These are phyloP conservation scores for Epichloe elymi DNA, from an alignment of 2,329 filamentous ascomycete genomes.

Conservation along the genomic window DNA sequence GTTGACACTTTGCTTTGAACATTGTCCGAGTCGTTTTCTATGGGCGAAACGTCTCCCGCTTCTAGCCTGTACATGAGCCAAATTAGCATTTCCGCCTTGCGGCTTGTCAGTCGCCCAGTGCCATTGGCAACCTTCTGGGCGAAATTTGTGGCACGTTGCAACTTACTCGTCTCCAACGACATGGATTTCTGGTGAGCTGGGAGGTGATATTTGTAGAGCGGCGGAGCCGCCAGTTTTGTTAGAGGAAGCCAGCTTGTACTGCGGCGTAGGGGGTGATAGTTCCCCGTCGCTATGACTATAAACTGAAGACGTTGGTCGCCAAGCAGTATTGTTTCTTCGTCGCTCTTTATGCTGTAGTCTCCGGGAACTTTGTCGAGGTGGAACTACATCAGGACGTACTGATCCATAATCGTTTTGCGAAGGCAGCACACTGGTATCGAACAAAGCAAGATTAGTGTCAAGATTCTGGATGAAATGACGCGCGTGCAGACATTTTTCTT, in stretches of 20 bases:
- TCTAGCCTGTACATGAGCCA: constrained; percentile 10
- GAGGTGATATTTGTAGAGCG: constrained; percentile 38
- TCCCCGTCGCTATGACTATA: constrained; percentile 26
- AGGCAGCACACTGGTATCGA: constrained; percentile 5
- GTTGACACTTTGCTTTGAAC: constrained; percentile 17
- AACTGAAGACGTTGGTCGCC: constrained; percentile 43
- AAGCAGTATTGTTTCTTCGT: constrained; percentile 17
- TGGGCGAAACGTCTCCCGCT: constrained; percentile 35
- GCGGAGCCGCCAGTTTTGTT: constrained; percentile 21
- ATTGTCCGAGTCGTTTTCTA: constrained; percentile 31
- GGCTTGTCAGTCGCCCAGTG: neutral
- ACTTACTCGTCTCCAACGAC: constrained; percentile 29
- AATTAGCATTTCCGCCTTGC: neutral
- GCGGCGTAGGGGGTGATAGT: constrained; percentile 24
- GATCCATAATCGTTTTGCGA: constrained; percentile 8
- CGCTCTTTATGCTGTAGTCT: constrained; percentile 11
- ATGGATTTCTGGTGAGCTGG: constrained; percentile 40
- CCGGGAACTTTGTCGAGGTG: constrained; percentile 23
- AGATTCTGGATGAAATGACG: neutral
- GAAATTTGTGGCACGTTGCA: neutral
- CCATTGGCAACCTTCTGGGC: neutral
- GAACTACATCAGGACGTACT: constrained; percentile 17
- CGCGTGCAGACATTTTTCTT: neutral
- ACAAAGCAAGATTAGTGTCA: neutral
- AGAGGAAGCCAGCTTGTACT: constrained; percentile 14